Base-by-base conservation (phyloP, 2,329 filamentous ascomycete genomes). In the Dryadomyces quercivorus region DNA sequence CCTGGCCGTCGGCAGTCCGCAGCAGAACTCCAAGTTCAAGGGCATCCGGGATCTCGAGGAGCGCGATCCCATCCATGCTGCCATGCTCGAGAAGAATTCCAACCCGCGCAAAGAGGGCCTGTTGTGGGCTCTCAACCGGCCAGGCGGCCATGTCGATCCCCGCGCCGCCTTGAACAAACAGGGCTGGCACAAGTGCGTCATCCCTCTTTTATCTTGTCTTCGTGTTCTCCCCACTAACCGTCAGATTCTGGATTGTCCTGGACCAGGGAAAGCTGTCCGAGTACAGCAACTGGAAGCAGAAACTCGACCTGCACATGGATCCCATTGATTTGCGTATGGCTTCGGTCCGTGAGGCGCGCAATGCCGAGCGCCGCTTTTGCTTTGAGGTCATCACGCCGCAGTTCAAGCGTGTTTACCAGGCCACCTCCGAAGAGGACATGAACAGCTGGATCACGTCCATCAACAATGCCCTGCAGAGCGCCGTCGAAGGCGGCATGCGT, bases 231-330 rank as follows among this genome's bases (percentile, higher is more conserved):
- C 12, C 10, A 34, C 43, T 50, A 31, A 54, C 38, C 16, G 7
- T 12, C 62, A 94, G 90, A 65, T 98, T 97, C 70, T 98, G 93
- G 93, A 94, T 98, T 59, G 93, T 98, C 2, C 76, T 98, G 47
- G 94, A 97, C 66, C 91, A 95, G 69, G 93, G 93, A 22, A 95
- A 93, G 66, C 77, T 98, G 16, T 96, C 92, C 1, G 93, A 98
- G 66, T 98, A 98, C 70, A 95, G 91, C 66, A 97, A 98, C 67
- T 98, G 93, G 93, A 98, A 98, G 70, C 89, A 98, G 67, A 92
- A 83, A 67, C 79, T 98, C 22, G 93, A 98, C 68, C 75, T 97
- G 26, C 94, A 98, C 67, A 97, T 95, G 82, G 93, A 97, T 2
- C 93, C 93, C 0, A 97, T 98, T 60, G 94, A 98, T 67, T 75